Evolutionary conservation across 306 rosid species (phyloP), one percentile per base, ranked within the genome.

Genomic region (Fragaria nilgerrensis): DNA sequence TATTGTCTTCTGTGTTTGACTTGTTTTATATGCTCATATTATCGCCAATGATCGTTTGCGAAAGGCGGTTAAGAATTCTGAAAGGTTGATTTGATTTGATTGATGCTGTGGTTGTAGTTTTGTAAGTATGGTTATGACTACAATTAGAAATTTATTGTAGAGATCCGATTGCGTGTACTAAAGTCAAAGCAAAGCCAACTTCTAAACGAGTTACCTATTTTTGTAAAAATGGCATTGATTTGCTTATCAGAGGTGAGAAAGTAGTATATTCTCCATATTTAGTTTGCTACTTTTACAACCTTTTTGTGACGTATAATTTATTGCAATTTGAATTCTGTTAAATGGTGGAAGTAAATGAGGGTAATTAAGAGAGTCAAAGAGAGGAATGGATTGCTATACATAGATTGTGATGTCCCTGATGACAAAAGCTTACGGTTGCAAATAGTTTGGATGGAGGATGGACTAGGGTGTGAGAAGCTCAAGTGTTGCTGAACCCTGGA

Each of bases 1-100:
- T 64, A 6, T 64, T 22, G 22, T 64, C 7, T 65, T 11, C n/a
- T 27, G 78, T 66, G 78, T 49, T 77, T 63, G 45, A 4, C 45
- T 79, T 36, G 49, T 72, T 63, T 50, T 23, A 11, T 48, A 45
- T 45, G 17, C 1, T 39, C 17, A 45, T 22, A 15, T 49, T 19
- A 0, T 2, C 2, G 7, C 29, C 17, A 6, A 4, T 34, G 23
- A 19, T n/a, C 52, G 19, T 41, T 73, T 56, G 44, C 47, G 41
- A 34, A 50, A 72, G 37, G 32, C 9, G 13, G 36, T 11, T 72
- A 22, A n/a, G 50, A 23, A 72, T 53, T 52, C 20, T 52, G 39
- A 20, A 48, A 23, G 13, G 50, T 19, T 11, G 14, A 7, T 49
- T 53, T 7, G 25, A 23, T 23, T 10, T n/a, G 19, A 7, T 12